These are phyloP conservation scores for Xylaria sp. DNA, from an alignment of 2,329 filamentous ascomycete genomes.

Conservation along the genomic window DNA sequence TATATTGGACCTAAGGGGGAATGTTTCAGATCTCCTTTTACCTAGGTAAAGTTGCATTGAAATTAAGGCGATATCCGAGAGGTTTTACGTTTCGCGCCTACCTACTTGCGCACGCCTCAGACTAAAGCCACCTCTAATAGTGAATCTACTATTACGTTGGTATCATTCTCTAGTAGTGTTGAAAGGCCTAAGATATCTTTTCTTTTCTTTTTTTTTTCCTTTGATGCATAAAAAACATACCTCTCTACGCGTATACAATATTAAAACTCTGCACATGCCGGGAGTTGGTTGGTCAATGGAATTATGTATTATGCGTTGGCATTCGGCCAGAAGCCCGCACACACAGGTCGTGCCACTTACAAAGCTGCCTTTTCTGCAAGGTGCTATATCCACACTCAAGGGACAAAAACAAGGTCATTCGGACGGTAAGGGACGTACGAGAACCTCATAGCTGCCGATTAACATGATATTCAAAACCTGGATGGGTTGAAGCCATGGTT, in stretches of 20 bases:
- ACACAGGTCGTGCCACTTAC: neutral
- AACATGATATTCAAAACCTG: neutral
- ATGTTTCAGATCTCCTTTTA: constrained; percentile 23
- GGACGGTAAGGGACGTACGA: neutral
- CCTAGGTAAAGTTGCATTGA: constrained; percentile 14
- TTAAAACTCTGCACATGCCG: neutral
- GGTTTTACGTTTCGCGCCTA: neutral
- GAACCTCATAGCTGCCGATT: neutral
- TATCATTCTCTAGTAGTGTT: too few relatives aligned
- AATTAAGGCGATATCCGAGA: neutral
- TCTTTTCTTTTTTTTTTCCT: too few relatives aligned
- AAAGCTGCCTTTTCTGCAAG: neutral
- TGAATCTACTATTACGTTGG: too few relatives aligned
- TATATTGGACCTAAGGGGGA: neutral
- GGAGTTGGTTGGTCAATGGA: neutral
- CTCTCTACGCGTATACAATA: neutral
- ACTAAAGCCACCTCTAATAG: too few relatives aligned
- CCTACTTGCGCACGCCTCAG: neutral
- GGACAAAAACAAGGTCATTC: neutral
- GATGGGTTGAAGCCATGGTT: neutral
- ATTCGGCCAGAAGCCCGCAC: neutral
- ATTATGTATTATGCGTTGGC: neutral
- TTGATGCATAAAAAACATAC: neutral
- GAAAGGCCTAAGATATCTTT: too few relatives aligned
- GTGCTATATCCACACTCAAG: neutral